Percentiles rank a stretch among this genome's conserved stretches.
Evolutionary conservation across 345 rosid genomes (phyloP).

Genomic region (Brassica cretica): DNA sequence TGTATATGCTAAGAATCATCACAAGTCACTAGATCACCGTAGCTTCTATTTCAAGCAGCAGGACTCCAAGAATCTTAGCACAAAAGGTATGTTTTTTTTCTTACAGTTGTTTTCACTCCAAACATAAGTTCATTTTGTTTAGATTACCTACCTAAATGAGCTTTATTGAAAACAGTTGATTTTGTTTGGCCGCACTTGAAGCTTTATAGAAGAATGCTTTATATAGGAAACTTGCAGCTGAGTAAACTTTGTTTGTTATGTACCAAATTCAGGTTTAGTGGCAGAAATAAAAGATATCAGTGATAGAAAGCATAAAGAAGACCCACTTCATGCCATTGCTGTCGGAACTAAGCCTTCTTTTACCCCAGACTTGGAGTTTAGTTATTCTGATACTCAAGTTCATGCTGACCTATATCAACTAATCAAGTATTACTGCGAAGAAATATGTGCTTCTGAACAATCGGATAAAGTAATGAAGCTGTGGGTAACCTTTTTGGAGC

Average conservation of each 20-base stretch:
- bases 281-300: slow-evolving; percentile 93
- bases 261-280: slow-evolving; percentile 63
- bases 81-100: slow-evolving; percentile 64
- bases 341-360: slow-evolving; percentile 68
- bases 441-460: slow-evolving; percentile 86
- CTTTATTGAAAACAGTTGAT: not conserved
- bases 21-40: slow-evolving; percentile 96
- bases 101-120: not conserved
- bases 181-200: slow-evolving; percentile 17
- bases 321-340: slow-evolving; percentile 75
- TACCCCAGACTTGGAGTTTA: slow-evolving; percentile 72
- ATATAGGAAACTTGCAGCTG: not conserved
- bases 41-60: slow-evolving; percentile 99
- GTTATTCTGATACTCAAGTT: slow-evolving; percentile 69
- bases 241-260: slow-evolving; percentile 10
- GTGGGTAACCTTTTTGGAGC: slow-evolving; percentile 92
- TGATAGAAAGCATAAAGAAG: slow-evolving; percentile 82
- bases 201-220: not conserved
- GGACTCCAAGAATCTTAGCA: slow-evolving; percentile 88
- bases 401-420: slow-evolving; percentile 92
- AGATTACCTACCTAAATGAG: slow-evolving; percentile 15
- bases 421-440: slow-evolving; percentile 87
- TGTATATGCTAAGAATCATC: slow-evolving; percentile 91
- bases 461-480: slow-evolving; percentile 84
- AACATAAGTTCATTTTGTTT: not conserved